Base-by-base conservation (phyloP, 352 stramenopile species). In the Blastocystis sp. region DNA sequence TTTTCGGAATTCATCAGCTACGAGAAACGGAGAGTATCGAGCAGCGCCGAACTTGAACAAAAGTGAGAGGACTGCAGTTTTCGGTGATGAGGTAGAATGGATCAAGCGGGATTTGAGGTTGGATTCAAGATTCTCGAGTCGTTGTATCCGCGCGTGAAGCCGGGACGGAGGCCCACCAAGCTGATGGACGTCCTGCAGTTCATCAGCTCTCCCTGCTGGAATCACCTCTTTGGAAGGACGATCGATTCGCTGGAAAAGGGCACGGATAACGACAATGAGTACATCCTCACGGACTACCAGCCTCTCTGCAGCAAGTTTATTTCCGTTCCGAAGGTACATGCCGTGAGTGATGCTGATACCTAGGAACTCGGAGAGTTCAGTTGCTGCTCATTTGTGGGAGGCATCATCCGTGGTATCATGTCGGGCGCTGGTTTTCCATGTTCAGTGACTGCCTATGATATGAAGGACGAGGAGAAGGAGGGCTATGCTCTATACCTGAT, bases 1-100 rank as follows among this genome's bases (percentile, higher is more conserved):
- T 84, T 84, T 52, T 84, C 74, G 11, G 74, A 84, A 59, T 84
- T 84, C 57, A 40, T 84, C 4, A 84, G 74, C 48, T 84, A 84
- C 40, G 52, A 84, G 43, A 84, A 84, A 21, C 48, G 57, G 48
- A 84, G 74, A 84, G 74, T 84, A 3, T 28, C 57, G 9, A 84
- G 74, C 34, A 84, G 74, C 66, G 69, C 74, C 10, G 74, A 84
- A 19, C 43, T 84, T 10, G 74, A 84, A 48, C 74, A 84, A 7
- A 84, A 84, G 74, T 84, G 60, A 17, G 45, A 28, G 2, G 28
- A 21, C 34, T 45, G 2, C 2, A 38, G 40, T 28, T 60, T 48
- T 21, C 3, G 10, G 24, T 19, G 48, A 11, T 28, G 45, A 40
- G 28, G 40, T 84, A 84, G 74, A 52, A 84, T 84, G n/a, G 74